Base-by-base conservation (phyloP, 345 rosid genomes). In the Cardamine occulta region DNA sequence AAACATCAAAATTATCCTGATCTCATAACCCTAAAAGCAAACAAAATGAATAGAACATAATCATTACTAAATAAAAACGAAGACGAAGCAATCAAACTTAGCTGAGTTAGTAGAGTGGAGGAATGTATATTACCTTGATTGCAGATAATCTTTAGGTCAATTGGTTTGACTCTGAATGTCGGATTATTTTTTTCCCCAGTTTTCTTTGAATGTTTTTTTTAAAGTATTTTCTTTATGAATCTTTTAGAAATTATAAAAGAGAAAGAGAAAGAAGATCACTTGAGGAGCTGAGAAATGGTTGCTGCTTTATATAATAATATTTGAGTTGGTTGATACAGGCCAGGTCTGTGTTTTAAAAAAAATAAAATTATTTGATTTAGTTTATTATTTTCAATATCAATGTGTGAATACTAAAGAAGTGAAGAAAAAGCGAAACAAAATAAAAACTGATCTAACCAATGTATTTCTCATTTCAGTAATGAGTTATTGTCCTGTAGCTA, bases 41-140 rank as follows among this genome's bases (percentile, higher is more conserved):
- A 67, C 28, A 5, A 48, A 37, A 75, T 18, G 15, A 67, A 49
- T 9, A 68, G 9, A 48, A 29, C 1, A 52, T 1, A 53, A 62
- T 31, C 6, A 34, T 26, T 18, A 70, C 31, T 6, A 28, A 44
- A 52, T 23, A 10, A 32, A 8, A 17, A 17, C 40, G 12, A 58
- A 61, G 44, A 35, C 9, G 57, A 44, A 64, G 19, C 47, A 57
- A 74, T 91, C 83, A 85, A 90, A 91, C 91, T 90, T 91, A 85
- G 88, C 89, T 91, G 86, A 88, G 90, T 84, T 89, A 88, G 88
- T 37, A 89, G 88, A 86, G 88, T 85, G 83, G 92, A 88, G 86
- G 89, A 88, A 86, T 86, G 91, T 31, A 8, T 89, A 90, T 90
- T 42, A 5, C 6, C 17, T 86, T 45, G 56, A 24, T 24, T 59